Evolutionary conservation across 2,329 filamentous ascomycete species (phyloP).

Genomic region (Bipolaris gigantea): DNA sequence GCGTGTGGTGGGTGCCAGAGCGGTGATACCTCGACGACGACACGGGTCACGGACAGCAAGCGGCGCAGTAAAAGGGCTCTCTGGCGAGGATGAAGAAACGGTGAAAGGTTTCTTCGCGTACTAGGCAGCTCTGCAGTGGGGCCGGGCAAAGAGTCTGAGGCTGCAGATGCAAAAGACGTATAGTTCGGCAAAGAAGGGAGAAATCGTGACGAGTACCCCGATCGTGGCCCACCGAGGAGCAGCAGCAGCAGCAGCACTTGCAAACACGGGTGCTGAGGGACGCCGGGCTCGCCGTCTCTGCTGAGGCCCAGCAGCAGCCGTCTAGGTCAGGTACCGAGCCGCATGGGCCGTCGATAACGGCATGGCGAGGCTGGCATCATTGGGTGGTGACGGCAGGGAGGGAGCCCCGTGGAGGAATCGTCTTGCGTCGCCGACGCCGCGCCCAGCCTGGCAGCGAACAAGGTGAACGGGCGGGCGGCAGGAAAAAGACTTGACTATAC

Average conservation of each 20-base stretch:
- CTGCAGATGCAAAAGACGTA: constrained; percentile 31
- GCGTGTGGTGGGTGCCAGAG: constrained; percentile 33
- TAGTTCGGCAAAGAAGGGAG: constrained; percentile 31
- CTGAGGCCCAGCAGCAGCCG: constrained; percentile 22
- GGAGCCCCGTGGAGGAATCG: constrained; percentile 27
- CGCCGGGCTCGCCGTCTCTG: constrained; percentile 12
- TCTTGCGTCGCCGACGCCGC: constrained; percentile 24
- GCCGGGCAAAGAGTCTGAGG: constrained; percentile 28
- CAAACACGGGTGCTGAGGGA: background rate
- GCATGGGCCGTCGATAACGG: constrained; percentile 33
- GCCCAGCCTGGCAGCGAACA: constrained; percentile 21
- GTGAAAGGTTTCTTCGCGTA: constrained; percentile 32
- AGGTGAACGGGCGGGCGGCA: constrained; percentile 23
- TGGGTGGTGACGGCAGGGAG: constrained; percentile 37
- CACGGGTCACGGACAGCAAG: constrained; percentile 39
- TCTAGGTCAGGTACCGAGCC: constrained; percentile 39
- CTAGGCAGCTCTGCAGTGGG: constrained; percentile 30
- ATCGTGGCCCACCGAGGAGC: constrained; percentile 29
- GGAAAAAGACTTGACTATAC: background rate
- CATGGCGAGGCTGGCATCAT: constrained; percentile 39
- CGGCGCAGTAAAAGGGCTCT: constrained; percentile 7
- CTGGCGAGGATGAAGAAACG: constrained; percentile 24
- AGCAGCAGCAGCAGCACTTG: background rate
- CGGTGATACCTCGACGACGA: constrained; percentile 36
- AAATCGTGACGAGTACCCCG: constrained; percentile 37